These are phyloP conservation scores for Talaromyces proteolyticus DNA, from an alignment of 495 filamentous ascomycete species.

Conservation along the genomic window DNA sequence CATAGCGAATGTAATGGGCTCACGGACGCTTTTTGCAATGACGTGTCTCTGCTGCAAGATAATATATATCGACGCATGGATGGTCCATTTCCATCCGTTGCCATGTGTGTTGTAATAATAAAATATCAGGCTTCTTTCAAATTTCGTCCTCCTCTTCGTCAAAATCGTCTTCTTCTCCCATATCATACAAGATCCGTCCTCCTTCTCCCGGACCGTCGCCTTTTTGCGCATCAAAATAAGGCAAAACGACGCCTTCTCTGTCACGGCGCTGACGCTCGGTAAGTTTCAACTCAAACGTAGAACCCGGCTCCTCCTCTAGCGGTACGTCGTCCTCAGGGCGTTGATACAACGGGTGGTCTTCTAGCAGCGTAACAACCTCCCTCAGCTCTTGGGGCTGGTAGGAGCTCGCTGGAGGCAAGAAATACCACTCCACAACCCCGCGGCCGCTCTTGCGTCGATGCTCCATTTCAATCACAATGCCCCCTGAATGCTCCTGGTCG, in stretches of 20 bases:
- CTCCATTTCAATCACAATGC: slow-evolving; percentile 80
- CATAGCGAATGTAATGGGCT: slow-evolving; percentile 7
- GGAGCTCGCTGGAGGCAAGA: slow-evolving; percentile 46
- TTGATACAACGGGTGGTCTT: slow-evolving; percentile 69
- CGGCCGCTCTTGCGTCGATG: slow-evolving; percentile 75
- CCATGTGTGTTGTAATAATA: neutral
- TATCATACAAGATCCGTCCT: slow-evolving; percentile 90
- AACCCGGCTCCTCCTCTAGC: slow-evolving; percentile 45
- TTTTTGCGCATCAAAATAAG: slow-evolving; percentile 92
- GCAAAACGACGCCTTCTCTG: slow-evolving; percentile 81
- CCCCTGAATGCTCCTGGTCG: slow-evolving; percentile 35
- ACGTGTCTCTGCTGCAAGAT: too few species aligned
- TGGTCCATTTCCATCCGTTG: neutral
- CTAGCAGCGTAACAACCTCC: slow-evolving; percentile 61
- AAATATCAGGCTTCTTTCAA: slow-evolving; percentile 19
- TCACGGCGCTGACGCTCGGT: slow-evolving; percentile 86
- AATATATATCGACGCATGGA: too few species aligned
- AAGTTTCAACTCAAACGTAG: slow-evolving; percentile 78
- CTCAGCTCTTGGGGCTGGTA: slow-evolving; percentile 27
- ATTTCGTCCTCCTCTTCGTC: slow-evolving; percentile 99
- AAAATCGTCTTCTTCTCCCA: slow-evolving; percentile 96
- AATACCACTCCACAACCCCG: slow-evolving; percentile 70
- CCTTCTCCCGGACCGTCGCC: slow-evolving; percentile 71
- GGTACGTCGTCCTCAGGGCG: slow-evolving; percentile 29
- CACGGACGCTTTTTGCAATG: neutral